Evolutionary conservation across 208 protist genomes (phyloP).

Genomic region (Leishmania major): DNA sequence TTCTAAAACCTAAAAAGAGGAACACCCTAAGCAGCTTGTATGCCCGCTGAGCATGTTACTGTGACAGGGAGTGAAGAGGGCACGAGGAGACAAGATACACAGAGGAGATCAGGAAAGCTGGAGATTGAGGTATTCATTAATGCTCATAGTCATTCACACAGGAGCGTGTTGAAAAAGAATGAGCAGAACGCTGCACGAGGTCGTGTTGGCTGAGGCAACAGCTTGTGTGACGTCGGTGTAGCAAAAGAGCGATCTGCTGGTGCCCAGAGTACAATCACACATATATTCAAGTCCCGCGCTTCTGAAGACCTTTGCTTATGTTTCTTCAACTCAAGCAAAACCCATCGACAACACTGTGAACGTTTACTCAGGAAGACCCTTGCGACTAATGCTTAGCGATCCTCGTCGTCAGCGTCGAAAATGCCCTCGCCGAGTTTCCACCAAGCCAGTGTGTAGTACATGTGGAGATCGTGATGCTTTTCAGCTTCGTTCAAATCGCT

Average conservation of each 20-base stretch:
- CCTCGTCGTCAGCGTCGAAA: constrained; percentile 83
- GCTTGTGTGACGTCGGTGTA: background rate
- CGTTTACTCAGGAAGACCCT: background rate
- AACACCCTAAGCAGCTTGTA: background rate
- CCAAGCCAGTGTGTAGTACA: constrained; percentile 92
- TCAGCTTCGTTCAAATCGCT: constrained; percentile 85
- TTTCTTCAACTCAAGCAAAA: no score
- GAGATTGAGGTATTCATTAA: background rate
- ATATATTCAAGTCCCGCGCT: background rate
- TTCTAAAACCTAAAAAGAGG: background rate
- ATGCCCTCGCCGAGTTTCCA: constrained; percentile 91
- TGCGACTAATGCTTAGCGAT: constrained; percentile 29
- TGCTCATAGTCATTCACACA: background rate
- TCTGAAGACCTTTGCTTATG: background rate
- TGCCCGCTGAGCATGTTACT: background rate
- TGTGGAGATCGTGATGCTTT: constrained; percentile 89
- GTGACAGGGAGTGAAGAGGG: background rate
- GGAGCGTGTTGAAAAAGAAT: background rate
- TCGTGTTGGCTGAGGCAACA: background rate
- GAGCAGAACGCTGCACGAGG: background rate
- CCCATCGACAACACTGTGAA: background rate
- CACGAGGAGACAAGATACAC: constrained; percentile 13
- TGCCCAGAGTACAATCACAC: background rate
- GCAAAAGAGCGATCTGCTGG: background rate
- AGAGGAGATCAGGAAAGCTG: background rate